Percentiles rank a stretch among this genome's conserved stretches.
These are phyloP conservation scores for Malus hybrid DNA, from an alignment of 331 rosid genomes.

Conservation along the genomic window DNA sequence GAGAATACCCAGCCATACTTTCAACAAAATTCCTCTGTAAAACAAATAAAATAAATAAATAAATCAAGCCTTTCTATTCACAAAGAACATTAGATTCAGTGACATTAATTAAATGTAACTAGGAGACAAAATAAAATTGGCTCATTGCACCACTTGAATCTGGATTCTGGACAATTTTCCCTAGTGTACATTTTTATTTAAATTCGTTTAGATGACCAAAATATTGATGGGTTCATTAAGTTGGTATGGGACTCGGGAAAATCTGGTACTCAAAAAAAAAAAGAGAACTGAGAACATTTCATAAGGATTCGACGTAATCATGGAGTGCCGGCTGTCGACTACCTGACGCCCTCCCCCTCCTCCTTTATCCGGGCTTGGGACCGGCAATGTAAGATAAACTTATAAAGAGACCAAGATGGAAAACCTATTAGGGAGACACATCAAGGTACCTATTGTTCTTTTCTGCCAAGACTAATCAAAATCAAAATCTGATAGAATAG, in stretches of 20 bases:
- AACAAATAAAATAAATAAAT: conserved; percentile 9
- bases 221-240: background rate
- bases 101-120: background rate
- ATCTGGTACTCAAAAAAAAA: background rate
- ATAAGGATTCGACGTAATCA: no score
- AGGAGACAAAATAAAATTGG: background rate
- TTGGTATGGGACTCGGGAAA: background rate
- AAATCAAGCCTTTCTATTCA: background rate
- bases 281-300: background rate
- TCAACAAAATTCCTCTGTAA: conserved; percentile 93
- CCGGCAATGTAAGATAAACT: no score
- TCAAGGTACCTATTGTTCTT: background rate
- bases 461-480: background rate
- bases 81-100: background rate
- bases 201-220: background rate
- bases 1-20: conserved; percentile 99
- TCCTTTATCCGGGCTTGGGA: no score
- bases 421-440: background rate
- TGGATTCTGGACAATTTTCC: background rate
- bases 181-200: background rate
- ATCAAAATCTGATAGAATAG: background rate
- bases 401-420: background rate
- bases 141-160: background rate
- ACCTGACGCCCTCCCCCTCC: no score
- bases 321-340: no score